A percentile compares a stretch with the other conserved stretches of the same genome.
Conservation (phyloP, 23 red algal species). For the Rhodosorus marinus region DNA sequence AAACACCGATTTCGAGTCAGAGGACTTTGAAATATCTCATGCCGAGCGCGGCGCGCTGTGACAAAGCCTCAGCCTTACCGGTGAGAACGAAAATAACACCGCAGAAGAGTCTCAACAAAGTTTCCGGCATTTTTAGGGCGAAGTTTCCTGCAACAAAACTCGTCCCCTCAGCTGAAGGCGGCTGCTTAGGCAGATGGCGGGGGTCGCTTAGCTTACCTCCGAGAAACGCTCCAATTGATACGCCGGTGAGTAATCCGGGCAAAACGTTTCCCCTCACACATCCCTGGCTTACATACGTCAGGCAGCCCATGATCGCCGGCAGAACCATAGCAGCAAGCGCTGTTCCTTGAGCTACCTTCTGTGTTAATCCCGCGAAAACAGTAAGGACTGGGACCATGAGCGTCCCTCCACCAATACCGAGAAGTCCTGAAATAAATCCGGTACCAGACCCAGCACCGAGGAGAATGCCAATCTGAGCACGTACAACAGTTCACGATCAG, state of each 20-base stretch:
- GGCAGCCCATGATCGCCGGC: constrained; percentile 24
- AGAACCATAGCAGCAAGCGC: constrained; percentile 65
- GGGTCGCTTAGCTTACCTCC: no score
- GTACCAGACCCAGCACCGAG: constrained; percentile 16
- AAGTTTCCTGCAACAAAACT: no score
- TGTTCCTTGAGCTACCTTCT: constrained; percentile 70
- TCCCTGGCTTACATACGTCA: constrained; percentile 23
- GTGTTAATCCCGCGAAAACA: constrained; percentile 22
- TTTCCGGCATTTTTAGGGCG: background rate
- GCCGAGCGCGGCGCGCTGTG: no score
- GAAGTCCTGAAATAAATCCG: constrained; percentile 57
- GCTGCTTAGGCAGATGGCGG: no score
- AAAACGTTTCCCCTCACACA: constrained; percentile 28
- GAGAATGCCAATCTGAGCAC: no score
- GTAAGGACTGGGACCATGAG: constrained; percentile 42
- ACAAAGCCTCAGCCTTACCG: no score
- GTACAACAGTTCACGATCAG: no score
- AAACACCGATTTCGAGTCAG: no score
- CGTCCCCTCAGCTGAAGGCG: no score
- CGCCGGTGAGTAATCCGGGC: constrained; percentile 30
- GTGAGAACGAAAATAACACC: background rate
- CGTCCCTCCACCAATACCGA: constrained; percentile 81
- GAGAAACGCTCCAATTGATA: constrained; percentile 21
- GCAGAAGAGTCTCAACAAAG: background rate
- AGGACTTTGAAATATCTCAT: no score